A percentile compares a stretch with the other conserved stretches of the same genome.
Evolutionary conservation across 2,329 filamentous ascomycete species (phyloP).

Genomic region (Lasiodiplodia theobromae): DNA sequence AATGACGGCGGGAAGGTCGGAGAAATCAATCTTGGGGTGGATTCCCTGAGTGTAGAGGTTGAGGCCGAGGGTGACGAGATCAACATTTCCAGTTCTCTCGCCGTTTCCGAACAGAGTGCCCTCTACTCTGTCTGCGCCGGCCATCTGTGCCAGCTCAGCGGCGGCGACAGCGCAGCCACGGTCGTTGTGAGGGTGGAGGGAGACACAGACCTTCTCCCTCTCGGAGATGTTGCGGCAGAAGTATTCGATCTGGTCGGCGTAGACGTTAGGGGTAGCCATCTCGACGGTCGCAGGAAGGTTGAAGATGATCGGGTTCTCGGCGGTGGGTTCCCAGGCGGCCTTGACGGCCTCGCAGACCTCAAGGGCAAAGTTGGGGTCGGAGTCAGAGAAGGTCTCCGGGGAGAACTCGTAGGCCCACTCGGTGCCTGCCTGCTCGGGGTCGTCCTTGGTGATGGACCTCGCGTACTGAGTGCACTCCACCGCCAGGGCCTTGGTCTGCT

Average conservation of each 20-base stretch:
- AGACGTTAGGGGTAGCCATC: slow-evolving; percentile 92
- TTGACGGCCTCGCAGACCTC: slow-evolving; percentile 92
- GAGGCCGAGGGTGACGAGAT: slow-evolving; percentile 88
- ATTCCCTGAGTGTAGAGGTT: slow-evolving; percentile 97
- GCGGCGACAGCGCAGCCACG: slow-evolving; percentile 88
- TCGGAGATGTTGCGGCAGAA: slow-evolving; percentile 88
- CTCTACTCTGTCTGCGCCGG: slow-evolving; percentile 91
- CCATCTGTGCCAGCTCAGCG: slow-evolving; percentile 94
- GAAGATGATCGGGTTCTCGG: slow-evolving; percentile 87
- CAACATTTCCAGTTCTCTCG: slow-evolving; percentile 94
- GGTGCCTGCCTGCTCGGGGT: slow-evolving; percentile 63
- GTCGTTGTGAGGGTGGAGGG: slow-evolving; percentile 94
- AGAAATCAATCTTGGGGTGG: slow-evolving; percentile 86
- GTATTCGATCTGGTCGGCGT: slow-evolving; percentile 95
- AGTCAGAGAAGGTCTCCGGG: slow-evolving; percentile 90
- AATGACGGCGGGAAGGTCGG: slow-evolving; percentile 84
- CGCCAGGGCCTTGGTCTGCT: slow-evolving; percentile 81
- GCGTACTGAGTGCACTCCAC: slow-evolving; percentile 87
- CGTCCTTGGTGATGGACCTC: slow-evolving; percentile 85
- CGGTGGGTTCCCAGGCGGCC: slow-evolving; percentile 85
- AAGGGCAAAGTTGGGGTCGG: slow-evolving; percentile 81
- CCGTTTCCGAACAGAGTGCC: slow-evolving; percentile 95
- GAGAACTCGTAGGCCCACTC: slow-evolving; percentile 85
- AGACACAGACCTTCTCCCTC: slow-evolving; percentile 86
- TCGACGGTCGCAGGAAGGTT: slow-evolving; percentile 97